These are phyloP conservation scores for Tirmania nivea DNA, from an alignment of 495 filamentous ascomycete species.

Conservation along the genomic window DNA sequence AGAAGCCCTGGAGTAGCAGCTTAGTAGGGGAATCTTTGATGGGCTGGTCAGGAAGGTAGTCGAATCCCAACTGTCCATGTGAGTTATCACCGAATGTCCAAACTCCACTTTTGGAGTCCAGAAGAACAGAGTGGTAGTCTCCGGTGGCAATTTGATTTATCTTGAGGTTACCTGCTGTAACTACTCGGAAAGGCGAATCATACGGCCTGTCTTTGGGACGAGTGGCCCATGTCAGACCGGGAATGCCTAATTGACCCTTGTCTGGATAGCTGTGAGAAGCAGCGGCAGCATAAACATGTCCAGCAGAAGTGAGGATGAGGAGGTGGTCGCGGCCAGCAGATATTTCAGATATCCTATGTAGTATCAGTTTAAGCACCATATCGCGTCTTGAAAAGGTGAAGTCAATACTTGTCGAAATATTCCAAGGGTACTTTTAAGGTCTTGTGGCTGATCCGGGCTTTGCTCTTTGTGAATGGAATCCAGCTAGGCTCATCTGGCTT, in stretches of 20 bases:
- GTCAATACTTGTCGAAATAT: slow-evolving; percentile 41
- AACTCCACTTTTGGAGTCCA: slow-evolving; percentile 51
- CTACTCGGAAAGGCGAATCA: slow-evolving; percentile 58
- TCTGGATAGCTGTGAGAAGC: slow-evolving; percentile 56
- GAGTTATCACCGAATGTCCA: slow-evolving; percentile 85
- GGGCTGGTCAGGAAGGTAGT: slow-evolving; percentile 35
- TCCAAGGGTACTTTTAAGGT: slow-evolving; percentile 41
- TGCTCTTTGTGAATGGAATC: slow-evolving; percentile 48
- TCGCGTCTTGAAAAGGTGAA: background rate
- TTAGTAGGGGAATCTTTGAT: slow-evolving; percentile 46
- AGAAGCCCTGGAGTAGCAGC: slow-evolving; percentile 46
- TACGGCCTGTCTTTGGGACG: slow-evolving; percentile 51
- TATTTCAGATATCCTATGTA: slow-evolving; percentile 35
- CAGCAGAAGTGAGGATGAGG: slow-evolving; percentile 61
- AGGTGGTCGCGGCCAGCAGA: slow-evolving; percentile 64
- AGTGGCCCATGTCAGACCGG: slow-evolving; percentile 56
- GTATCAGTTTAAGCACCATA: background rate
- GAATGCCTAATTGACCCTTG: slow-evolving; percentile 68
- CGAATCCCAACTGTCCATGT: slow-evolving; percentile 63
- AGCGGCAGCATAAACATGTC: slow-evolving; percentile 69
- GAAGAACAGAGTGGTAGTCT: slow-evolving; percentile 63
- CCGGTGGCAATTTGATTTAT: slow-evolving; percentile 58
- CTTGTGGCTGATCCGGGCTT: slow-evolving; percentile 46
- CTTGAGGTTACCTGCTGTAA: slow-evolving; percentile 34
- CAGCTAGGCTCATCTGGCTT: slow-evolving; percentile 45